A percentile compares a stretch with the other conserved stretches of the same genome.
These are phyloP conservation scores for Wickerhamomyces sp. DNA, from an alignment of 1,139 yeast genomes.

Conservation along the genomic window DNA sequence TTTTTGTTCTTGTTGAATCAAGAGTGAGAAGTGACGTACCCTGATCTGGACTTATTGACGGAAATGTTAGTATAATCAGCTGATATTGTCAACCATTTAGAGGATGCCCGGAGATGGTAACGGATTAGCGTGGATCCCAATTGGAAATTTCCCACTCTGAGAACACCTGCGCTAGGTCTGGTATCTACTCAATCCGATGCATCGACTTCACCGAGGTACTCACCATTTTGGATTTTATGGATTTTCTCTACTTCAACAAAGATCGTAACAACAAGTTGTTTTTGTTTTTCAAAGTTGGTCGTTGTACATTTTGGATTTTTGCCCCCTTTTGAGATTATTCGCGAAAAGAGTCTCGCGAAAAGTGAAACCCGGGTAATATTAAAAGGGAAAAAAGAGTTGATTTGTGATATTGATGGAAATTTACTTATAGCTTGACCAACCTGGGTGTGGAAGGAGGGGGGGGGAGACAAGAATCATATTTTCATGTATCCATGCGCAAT, in stretches of 20 bases:
- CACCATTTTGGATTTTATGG: conserved; percentile 1
- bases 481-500: too few species aligned
- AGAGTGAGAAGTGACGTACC: conserved; percentile 39
- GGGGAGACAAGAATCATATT: too few species aligned
- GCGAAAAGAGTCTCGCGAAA: too few species aligned
- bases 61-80: conserved; percentile 6
- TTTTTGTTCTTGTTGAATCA: background rate
- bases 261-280: background rate
- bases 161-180: background rate
- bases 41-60: conserved; percentile 55
- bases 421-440: too few species aligned
- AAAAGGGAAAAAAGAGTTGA: too few species aligned
- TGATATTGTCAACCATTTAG: conserved; percentile 1
- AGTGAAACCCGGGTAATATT: too few species aligned
- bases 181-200: too few species aligned
- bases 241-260: background rate
- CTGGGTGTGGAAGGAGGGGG: too few species aligned
- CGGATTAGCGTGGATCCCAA: background rate
- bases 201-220: background rate
- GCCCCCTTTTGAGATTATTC: background rate
- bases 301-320: background rate
- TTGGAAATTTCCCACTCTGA: background rate
- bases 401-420: too few species aligned
- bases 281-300: background rate
- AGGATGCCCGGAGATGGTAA: background rate